phyloP scores from a whole-genome alignment of 768 basidiomycete genomes.

The Serendipita sp. region DNA sequence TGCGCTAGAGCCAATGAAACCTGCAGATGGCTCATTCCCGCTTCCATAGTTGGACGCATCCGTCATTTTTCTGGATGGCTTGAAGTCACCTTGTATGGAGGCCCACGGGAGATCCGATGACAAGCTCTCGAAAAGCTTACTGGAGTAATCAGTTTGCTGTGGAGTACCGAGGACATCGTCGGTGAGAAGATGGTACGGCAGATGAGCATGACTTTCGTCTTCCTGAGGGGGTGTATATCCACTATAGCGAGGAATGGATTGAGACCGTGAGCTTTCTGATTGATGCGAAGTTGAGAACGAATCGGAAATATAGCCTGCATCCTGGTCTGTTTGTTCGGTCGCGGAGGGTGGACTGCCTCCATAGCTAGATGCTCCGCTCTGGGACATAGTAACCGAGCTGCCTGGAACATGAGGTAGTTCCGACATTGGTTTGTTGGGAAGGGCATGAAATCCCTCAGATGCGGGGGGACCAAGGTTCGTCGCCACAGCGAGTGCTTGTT shows the following conservation, averaged over 20 bases:
- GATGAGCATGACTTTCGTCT: neutral
- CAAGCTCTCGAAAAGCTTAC: slow-evolving; percentile 1
- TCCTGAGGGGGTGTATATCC: neutral
- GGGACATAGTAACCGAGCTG: no score
- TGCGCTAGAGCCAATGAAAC: slow-evolving; percentile 19
- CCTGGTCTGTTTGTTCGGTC: neutral
- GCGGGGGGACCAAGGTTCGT: neutral
- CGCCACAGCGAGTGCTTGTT: neutral
- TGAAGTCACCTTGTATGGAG: neutral
- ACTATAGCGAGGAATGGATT: neutral
- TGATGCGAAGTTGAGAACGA: neutral
- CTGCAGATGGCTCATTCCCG: neutral
- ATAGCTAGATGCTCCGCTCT: neutral
- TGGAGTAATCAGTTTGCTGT: slow-evolving; percentile 1
- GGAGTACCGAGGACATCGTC: slow-evolving; percentile 5
- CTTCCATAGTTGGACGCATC: neutral
- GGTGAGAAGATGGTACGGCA: neutral
- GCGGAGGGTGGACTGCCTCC: neutral
- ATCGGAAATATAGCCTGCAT: slow-evolving; percentile 1
- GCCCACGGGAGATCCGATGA: neutral
- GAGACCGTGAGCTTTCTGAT: neutral
- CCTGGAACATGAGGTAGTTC: neutral
- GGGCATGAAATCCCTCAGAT: slow-evolving; percentile 1
- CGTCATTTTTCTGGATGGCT: neutral
- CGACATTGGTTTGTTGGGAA: neutral